These are phyloP conservation scores for Geotrichum bryndzae DNA, from an alignment of 1,139 yeast genomes.

Conservation along the genomic window DNA sequence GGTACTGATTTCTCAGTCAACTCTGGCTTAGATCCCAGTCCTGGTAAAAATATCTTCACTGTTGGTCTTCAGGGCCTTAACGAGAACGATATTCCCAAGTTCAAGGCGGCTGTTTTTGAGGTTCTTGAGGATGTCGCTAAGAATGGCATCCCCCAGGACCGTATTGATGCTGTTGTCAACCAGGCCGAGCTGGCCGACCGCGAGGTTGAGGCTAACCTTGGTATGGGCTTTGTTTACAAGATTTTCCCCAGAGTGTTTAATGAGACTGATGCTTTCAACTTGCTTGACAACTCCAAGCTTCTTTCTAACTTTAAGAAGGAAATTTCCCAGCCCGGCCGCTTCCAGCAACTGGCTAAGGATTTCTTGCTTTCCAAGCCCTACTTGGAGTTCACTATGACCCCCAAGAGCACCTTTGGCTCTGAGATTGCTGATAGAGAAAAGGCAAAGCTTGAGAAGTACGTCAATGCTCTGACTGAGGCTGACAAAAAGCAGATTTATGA, in stretches of 20 bases:
- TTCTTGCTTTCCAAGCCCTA: constrained; percentile 50
- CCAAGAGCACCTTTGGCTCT: constrained; percentile 50
- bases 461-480: constrained; percentile 43
- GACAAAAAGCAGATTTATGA: constrained; percentile 56
- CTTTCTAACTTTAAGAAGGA: constrained; percentile 57
- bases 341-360: constrained; percentile 52
- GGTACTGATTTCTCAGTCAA: constrained; percentile 88
- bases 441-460: constrained; percentile 43
- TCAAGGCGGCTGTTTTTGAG: constrained; percentile 42
- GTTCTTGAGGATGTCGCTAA: constrained; percentile 34
- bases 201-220: constrained; percentile 87
- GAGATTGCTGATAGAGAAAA: constrained; percentile 52
- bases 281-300: constrained; percentile 59
- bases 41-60: constrained; percentile 72
- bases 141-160: constrained; percentile 48
- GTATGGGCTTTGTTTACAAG: constrained; percentile 68
- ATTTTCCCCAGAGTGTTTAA: constrained; percentile 82
- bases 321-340: constrained; percentile 48
- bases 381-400: constrained; percentile 72
- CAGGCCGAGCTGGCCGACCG: constrained; percentile 80
- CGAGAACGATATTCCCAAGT: constrained; percentile 42
- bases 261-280: constrained; percentile 61
- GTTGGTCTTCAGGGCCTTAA: constrained; percentile 79
- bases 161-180: constrained; percentile 79
- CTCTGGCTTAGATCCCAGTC: constrained; percentile 79